Conservation (phyloP, 2,329 filamentous ascomycete species). For the Dothistroma septosporum region DNA sequence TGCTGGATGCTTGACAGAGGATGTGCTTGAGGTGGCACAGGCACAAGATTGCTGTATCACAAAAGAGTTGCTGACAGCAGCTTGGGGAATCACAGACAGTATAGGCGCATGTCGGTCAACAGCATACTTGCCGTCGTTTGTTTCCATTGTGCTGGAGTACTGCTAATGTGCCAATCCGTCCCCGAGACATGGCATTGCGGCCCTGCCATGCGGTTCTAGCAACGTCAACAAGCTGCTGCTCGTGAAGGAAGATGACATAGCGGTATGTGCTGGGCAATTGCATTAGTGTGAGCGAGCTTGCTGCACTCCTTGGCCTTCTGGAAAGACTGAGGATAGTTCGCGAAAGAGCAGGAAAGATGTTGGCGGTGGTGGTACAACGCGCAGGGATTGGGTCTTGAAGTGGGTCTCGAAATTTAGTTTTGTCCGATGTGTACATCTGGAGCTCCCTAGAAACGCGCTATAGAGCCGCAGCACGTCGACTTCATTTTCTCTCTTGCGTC, state of each 20-base stretch:
- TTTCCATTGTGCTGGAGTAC: not conserved
- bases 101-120: not conserved
- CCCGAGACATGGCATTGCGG: not conserved
- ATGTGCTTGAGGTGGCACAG: not conserved
- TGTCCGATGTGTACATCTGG: too few species aligned
- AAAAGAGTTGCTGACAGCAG: not conserved
- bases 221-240: not conserved
- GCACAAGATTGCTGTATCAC: not conserved
- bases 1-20: not conserved
- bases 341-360: not conserved
- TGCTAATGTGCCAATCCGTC: constrained; percentile 1
- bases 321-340: not conserved
- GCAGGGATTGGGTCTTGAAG: not conserved
- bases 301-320: not conserved
- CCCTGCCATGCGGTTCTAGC: not conserved
- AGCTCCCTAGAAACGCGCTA: too few species aligned
- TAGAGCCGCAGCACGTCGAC: not conserved
- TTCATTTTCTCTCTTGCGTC: not conserved
- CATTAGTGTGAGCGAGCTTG: not conserved
- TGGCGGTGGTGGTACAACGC: not conserved
- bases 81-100: not conserved
- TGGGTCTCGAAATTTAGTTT: not conserved
- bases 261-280: not conserved
- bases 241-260: not conserved
- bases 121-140: not conserved